phyloP scores from a whole-genome alignment of 192 early-diverging fungal species.

The Linnemannia zychae region DNA sequence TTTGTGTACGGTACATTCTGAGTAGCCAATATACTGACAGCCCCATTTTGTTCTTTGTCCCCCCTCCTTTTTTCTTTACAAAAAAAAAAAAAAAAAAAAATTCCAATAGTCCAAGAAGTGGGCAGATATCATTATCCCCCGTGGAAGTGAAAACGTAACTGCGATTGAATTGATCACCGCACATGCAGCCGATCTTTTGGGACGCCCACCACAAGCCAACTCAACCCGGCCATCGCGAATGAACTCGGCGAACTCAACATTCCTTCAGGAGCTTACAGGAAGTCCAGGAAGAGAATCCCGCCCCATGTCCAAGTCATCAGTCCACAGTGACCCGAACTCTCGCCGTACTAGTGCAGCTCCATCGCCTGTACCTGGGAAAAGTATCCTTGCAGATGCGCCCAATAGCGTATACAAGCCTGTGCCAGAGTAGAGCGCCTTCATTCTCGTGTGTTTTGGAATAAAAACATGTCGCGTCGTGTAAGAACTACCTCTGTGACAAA shows the following conservation, averaged over 20 bases:
- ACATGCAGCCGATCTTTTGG: constrained; percentile 54
- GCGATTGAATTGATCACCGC: constrained; percentile 74
- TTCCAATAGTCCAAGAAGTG: constrained; percentile 79
- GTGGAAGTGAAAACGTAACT: constrained; percentile 72
- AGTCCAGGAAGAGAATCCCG: constrained; percentile 9
- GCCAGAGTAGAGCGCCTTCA: constrained; percentile 21
- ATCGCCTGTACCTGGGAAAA: constrained; percentile 40
- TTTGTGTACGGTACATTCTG: no score
- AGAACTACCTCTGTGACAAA: no score
- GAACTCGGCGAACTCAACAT: constrained; percentile 12
- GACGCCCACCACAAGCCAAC: constrained; percentile 24
- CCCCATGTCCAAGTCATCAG: constrained; percentile 7
- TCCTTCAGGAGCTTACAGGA: constrained; percentile 29
- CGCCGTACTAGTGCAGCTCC: constrained; percentile 21
- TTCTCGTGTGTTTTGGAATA: background rate
- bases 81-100: no score
- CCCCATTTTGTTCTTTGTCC: no score
- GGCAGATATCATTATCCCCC: constrained; percentile 83
- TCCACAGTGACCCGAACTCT: constrained; percentile 9
- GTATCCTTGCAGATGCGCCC: constrained; percentile 22
- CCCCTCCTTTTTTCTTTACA: background rate
- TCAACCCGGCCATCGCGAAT: constrained; percentile 31
- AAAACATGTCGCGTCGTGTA: background rate
- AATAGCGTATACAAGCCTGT: constrained; percentile 52
- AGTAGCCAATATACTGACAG: no score